Evolutionary conservation across 306 rosid genomes (phyloP), one percentile per base, ranked within the genome.

Genomic region (Medicago ruthenica): DNA sequence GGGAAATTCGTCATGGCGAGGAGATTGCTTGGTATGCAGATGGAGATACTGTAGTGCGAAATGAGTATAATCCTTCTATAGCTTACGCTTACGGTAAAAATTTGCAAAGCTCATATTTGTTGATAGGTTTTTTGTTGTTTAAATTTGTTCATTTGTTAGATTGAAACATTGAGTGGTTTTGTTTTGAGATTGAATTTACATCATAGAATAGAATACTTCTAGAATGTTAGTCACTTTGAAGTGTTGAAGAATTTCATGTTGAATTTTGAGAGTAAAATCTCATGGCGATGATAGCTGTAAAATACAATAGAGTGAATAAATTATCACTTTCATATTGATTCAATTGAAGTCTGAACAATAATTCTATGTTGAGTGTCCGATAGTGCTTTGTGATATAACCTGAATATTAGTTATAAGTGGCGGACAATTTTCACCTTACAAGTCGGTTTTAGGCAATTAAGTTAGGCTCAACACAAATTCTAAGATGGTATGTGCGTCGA

Each of bases 21-120:
- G 98, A 96, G 86, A 90, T 96, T 78, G 98, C 99, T 67, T 96
- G 99, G 99, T 96, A 92, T 85, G 98, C 99, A 12, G 99, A 96
- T 51, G 99, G 99, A 76, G 98, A 96, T 48, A 88, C 97, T 69
- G 81, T 90, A 31, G 89, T 96, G 82, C 89, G 98, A 72, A 96
- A 87, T 76, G 99, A 96, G 88, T 87, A 90, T 76, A 96, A 96
- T 76, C 96, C 97, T 0, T 81, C 99, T 74, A 83, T 88, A 82
- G 99, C 99, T 22, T 96, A 92, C 84, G 99, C 98, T 70, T 96
- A 92, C 16, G 99, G 99, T 96, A 88, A 66, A 64, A 6, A 54
- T 79, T 47, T 75, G 54, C 79, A 60, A 59, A 40, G 20, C 70
- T 60, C 45, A 9, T 68, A 71, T 71, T 54, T 55, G 42, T 79